Conservation (phyloP, 1,284 basidiomycete genomes). For the Irpex rosettiformis region DNA sequence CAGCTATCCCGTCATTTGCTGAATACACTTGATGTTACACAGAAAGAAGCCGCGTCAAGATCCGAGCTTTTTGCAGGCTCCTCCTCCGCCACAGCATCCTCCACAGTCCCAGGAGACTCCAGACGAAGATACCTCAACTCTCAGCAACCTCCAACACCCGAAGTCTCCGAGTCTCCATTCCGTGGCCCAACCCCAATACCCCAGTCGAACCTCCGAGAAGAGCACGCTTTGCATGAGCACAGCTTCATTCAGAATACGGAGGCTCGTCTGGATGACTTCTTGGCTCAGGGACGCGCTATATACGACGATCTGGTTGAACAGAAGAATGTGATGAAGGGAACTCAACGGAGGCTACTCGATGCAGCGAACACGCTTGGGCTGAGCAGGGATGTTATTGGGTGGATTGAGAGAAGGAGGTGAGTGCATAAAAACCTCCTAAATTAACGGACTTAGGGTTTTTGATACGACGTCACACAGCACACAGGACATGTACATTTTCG, state of each 20-base stretch:
- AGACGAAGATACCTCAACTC: constrained; percentile 53
- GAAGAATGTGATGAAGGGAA: constrained; percentile 88
- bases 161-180: constrained; percentile 71
- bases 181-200: constrained; percentile 53
- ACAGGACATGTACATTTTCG: constrained; percentile 91
- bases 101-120: constrained; percentile 48
- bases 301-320: constrained; percentile 90
- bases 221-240: constrained; percentile 82
- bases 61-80: constrained; percentile 53
- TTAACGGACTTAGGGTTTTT: not conserved
- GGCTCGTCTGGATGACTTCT: constrained; percentile 79
- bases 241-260: constrained; percentile 83
- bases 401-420: constrained; percentile 90
- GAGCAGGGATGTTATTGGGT: constrained; percentile 89
- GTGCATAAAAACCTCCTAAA: constrained; percentile 19
- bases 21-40: not conserved
- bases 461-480: constrained; percentile 47
- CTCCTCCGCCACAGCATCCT: constrained; percentile 44
- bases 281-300: constrained; percentile 87
- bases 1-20: not conserved
- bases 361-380: constrained; percentile 92
- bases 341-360: constrained; percentile 77
- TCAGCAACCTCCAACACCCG: constrained; percentile 37
- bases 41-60: constrained; percentile 59
- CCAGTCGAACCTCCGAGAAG: constrained; percentile 58